Evolutionary conservation across 2,329 filamentous ascomycete genomes (phyloP).

Genomic region (Acephala macrosclerotiorum): DNA sequence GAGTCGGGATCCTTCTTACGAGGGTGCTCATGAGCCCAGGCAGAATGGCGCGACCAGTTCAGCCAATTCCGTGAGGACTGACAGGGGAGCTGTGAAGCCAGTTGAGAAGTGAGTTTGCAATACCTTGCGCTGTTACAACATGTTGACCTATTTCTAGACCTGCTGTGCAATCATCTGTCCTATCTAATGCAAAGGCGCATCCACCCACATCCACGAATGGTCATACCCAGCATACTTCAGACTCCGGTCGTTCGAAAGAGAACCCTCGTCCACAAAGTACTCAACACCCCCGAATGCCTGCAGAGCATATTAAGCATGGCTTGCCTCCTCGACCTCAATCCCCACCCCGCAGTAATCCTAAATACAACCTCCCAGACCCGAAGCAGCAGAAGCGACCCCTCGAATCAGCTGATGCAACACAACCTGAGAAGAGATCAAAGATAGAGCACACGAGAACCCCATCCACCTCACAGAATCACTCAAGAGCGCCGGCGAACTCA

Average conservation of each 20-base stretch:
- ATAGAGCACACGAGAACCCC: conserved; percentile 31
- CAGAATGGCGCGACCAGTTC: conserved; percentile 32
- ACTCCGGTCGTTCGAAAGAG: conserved; percentile 17
- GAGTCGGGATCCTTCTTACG: conserved; percentile 36
- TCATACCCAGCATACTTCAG: conserved; percentile 23
- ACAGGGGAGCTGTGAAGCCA: conserved; percentile 3
- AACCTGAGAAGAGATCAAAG: conserved; percentile 41
- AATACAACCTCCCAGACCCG: conserved; percentile 25
- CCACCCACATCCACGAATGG: conserved; percentile 30
- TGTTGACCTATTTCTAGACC: conserved; percentile 30
- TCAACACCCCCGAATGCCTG: conserved; percentile 12
- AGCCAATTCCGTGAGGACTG: conserved; percentile 18
- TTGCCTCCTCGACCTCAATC: conserved; percentile 41
- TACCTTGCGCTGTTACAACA: not conserved
- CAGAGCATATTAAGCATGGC: conserved; percentile 35
- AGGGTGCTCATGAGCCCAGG: conserved; percentile 30
- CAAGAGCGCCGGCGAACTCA: conserved; percentile 18
- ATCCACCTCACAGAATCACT: conserved; percentile 26
- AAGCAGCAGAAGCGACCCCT: conserved; percentile 39
- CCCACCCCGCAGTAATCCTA: conserved; percentile 28
- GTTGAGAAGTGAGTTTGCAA: conserved; percentile 15
- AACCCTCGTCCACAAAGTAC: conserved; percentile 14
- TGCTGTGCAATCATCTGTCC: conserved; percentile 19
- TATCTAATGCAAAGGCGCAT: conserved; percentile 25
- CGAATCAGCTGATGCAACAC: conserved; percentile 35